These are phyloP conservation scores for Fusarium newnesense DNA, from an alignment of 2,329 filamentous ascomycete genomes.

Conservation along the genomic window DNA sequence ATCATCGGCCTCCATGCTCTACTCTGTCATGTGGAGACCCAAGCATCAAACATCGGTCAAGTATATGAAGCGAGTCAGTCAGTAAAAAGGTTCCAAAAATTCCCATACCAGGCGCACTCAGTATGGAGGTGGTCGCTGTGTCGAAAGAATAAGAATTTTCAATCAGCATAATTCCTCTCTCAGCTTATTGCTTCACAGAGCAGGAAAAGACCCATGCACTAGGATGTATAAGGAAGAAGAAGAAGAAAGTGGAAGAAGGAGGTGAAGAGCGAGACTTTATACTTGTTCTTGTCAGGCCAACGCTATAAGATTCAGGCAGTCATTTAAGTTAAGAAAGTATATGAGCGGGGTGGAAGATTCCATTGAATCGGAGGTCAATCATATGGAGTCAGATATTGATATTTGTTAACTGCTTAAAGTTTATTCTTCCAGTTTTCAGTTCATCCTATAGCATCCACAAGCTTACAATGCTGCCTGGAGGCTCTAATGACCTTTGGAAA, in stretches of 20 bases:
- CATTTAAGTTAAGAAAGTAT: background rate
- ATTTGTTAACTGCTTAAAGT: background rate
- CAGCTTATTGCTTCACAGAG: conserved; percentile 8
- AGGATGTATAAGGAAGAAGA: background rate
- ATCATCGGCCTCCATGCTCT: background rate
- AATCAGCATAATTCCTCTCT: background rate
- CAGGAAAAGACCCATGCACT: conserved; percentile 1
- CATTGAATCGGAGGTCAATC: too few relatives aligned
- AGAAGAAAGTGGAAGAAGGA: background rate
- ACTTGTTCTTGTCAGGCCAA: background rate
- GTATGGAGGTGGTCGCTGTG: background rate
- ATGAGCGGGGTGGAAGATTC: background rate
- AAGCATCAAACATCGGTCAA: background rate
- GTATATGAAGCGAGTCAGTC: background rate
- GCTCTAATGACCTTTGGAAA: background rate
- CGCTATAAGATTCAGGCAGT: background rate
- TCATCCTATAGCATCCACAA: background rate
- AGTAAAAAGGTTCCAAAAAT: conserved; percentile 5
- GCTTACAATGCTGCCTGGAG: background rate
- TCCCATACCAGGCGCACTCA: background rate
- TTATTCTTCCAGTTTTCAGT: too few relatives aligned
- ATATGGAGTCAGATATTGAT: too few relatives aligned
- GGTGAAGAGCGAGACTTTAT: background rate
- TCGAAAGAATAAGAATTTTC: background rate
- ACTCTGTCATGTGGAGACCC: background rate